Evolutionary conservation across 805 yeast genomes (phyloP).

Genomic region (Kluyveromyces dobzhanskii): DNA sequence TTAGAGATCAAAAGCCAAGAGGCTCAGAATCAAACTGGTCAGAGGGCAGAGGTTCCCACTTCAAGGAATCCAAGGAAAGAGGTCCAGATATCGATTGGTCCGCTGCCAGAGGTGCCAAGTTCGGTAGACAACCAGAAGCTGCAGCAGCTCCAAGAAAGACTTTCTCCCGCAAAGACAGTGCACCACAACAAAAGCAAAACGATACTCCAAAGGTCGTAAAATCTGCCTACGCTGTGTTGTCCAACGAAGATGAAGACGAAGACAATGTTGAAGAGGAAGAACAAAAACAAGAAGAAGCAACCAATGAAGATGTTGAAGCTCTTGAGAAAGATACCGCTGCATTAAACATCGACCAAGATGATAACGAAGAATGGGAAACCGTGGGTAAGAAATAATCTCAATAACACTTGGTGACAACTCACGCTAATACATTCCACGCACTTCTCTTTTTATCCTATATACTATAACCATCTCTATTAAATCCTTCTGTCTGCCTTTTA

Average conservation of each 20-base stretch:
- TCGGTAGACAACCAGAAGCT: constrained; percentile 4
- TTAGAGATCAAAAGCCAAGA: constrained; percentile 27
- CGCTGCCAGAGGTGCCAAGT: constrained; percentile 42
- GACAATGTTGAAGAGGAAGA: constrained; percentile 26
- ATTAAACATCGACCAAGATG: constrained; percentile 31
- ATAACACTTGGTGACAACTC: too few species aligned
- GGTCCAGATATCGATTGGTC: constrained; percentile 42
- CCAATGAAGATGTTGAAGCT: constrained; percentile 13
- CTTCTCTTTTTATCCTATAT: neutral
- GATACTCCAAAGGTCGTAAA: constrained; percentile 32
- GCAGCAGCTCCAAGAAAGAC: constrained; percentile 4
- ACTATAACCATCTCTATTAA: neutral
- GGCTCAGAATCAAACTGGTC: constrained; percentile 41
- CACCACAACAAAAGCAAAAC: constrained; percentile 12
- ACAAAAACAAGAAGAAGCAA: constrained; percentile 11
- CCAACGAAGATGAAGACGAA: constrained; percentile 36
- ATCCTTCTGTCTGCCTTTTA: neutral
- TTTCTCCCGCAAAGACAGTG: constrained; percentile 16
- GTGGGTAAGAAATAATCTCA: constrained; percentile 17
- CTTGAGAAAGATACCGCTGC: constrained; percentile 33
- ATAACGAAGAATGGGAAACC: constrained; percentile 38
- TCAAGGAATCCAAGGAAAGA: constrained; percentile 19
- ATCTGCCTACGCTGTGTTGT: constrained; percentile 43
- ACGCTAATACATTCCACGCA: neutral
- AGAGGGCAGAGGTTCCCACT: constrained; percentile 26